phyloP scores from a whole-genome alignment of 345 rosid genomes.

The Eutrema yunnanense region DNA sequence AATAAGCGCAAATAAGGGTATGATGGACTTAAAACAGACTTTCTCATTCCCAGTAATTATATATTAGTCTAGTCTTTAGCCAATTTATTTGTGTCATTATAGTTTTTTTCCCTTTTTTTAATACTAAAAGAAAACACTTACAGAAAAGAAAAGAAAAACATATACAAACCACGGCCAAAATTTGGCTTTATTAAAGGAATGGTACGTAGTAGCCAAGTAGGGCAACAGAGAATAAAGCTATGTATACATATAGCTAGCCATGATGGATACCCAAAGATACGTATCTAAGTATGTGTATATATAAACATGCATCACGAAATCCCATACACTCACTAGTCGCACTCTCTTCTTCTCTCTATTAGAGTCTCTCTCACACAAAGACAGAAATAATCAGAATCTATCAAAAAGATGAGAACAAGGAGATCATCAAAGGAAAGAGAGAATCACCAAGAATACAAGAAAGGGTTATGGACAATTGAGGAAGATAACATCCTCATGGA shows the following conservation, averaged over 20 bases:
- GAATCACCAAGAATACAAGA: slow-evolving; percentile 29
- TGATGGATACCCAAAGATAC: not conserved
- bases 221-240: not conserved
- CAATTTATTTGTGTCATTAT: too few species aligned
- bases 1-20: too few species aligned
- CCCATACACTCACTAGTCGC: not conserved
- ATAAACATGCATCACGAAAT: not conserved
- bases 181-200: not conserved
- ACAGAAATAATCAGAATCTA: not conserved
- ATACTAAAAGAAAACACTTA: too few species aligned
- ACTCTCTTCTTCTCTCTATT: not conserved
- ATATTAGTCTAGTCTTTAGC: too few species aligned
- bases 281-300: not conserved
- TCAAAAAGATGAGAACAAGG: slow-evolving; percentile 16
- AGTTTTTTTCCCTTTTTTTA: too few species aligned
- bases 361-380: not conserved
- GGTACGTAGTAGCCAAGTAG: not conserved
- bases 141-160: not conserved
- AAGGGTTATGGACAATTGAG: slow-evolving; percentile 52
- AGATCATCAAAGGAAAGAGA: slow-evolving; percentile 5
- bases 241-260: not conserved
- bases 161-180: not conserved
- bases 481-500: slow-evolving; percentile 49
- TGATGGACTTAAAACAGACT: too few species aligned
- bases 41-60: too few species aligned